These are phyloP conservation scores for Colletotrichum sp. DNA, from an alignment of 2,329 filamentous ascomycete species.

Conservation along the genomic window DNA sequence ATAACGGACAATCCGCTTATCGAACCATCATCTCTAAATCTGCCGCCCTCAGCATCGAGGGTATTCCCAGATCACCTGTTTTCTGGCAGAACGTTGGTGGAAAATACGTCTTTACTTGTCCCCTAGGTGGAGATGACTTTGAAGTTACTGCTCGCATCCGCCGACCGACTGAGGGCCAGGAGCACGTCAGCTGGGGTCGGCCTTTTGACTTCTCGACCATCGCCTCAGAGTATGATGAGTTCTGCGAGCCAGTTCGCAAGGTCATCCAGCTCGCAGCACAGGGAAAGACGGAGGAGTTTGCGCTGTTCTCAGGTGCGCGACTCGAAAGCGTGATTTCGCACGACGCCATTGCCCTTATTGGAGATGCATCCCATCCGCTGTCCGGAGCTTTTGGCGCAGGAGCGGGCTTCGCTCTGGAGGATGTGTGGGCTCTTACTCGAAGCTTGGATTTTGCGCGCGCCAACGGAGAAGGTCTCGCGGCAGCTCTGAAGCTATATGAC, in stretches of 20 bases:
- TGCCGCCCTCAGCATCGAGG: constrained; percentile 30
- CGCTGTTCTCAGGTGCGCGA: constrained; percentile 32
- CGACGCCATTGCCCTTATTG: constrained; percentile 49
- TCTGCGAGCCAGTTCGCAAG: constrained; percentile 33
- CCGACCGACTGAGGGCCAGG: constrained; percentile 25
- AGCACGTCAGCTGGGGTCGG: constrained; percentile 34
- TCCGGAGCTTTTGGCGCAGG: constrained; percentile 49
- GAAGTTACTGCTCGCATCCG: constrained; percentile 34
- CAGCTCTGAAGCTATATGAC: constrained; percentile 30
- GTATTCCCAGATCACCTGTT: constrained; percentile 29
- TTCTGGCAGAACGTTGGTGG: constrained; percentile 37
- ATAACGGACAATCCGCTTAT: constrained; percentile 42
- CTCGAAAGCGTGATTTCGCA: constrained; percentile 29
- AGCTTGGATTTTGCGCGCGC: constrained; percentile 28
- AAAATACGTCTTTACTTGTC: constrained; percentile 37
- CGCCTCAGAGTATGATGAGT: constrained; percentile 29
- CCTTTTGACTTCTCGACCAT: constrained; percentile 24
- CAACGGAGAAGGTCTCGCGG: constrained; percentile 16
- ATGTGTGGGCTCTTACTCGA: constrained; percentile 29
- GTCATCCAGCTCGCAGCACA: constrained; percentile 31
- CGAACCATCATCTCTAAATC: constrained; percentile 32
- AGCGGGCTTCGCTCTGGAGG: constrained; percentile 42
- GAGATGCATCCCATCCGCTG: constrained; percentile 60
- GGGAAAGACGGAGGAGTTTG: constrained; percentile 31
- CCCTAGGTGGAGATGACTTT: constrained; percentile 36